Percentiles rank a stretch among this genome's conserved stretches.
phyloP scores from a whole-genome alignment of 1,139 yeast species.

The Kluyveromyces sp. region DNA sequence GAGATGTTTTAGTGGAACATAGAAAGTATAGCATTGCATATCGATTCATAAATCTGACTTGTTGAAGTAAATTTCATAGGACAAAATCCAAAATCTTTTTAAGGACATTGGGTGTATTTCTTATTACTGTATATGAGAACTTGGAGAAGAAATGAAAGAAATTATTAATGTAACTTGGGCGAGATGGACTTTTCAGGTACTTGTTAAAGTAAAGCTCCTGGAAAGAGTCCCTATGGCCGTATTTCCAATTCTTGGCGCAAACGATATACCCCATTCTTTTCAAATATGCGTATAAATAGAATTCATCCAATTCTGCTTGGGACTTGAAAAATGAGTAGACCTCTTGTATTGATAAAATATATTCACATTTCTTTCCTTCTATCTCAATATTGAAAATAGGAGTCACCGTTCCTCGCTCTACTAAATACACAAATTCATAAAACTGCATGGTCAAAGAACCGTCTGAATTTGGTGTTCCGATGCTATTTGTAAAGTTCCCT shows the following conservation, averaged over 20 bases:
- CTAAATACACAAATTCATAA: slow-evolving; percentile 68
- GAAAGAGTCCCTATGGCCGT: not conserved
- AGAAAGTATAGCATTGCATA: slow-evolving; percentile 32
- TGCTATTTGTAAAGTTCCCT: slow-evolving; percentile 70
- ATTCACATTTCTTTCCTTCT: slow-evolving; percentile 22
- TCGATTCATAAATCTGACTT: slow-evolving; percentile 36
- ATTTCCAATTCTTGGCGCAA: slow-evolving; percentile 6
- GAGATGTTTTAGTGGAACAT: slow-evolving; percentile 14
- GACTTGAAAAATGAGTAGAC: slow-evolving; percentile 47
- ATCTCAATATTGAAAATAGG: slow-evolving; percentile 36
- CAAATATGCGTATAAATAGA: slow-evolving; percentile 66
- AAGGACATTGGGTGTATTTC: not conserved
- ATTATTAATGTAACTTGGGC: not conserved
- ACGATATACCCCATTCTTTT: slow-evolving; percentile 78
- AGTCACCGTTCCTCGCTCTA: slow-evolving; percentile 75
- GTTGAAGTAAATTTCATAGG: slow-evolving; percentile 31
- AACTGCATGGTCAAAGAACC: slow-evolving; percentile 47
- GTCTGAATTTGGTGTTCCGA: slow-evolving; percentile 52
- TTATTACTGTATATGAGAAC: not conserved
- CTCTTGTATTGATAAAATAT: slow-evolving; percentile 55
- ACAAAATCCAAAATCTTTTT: not conserved
- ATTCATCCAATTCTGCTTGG: slow-evolving; percentile 45
- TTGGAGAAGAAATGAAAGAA: not conserved
- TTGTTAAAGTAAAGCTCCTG: too few species aligned
- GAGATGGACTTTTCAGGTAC: too few species aligned